Evolutionary conservation across 768 basidiomycete genomes (phyloP), one percentile per base, ranked within the genome.

Genomic region (Leccinum uliginosum): DNA sequence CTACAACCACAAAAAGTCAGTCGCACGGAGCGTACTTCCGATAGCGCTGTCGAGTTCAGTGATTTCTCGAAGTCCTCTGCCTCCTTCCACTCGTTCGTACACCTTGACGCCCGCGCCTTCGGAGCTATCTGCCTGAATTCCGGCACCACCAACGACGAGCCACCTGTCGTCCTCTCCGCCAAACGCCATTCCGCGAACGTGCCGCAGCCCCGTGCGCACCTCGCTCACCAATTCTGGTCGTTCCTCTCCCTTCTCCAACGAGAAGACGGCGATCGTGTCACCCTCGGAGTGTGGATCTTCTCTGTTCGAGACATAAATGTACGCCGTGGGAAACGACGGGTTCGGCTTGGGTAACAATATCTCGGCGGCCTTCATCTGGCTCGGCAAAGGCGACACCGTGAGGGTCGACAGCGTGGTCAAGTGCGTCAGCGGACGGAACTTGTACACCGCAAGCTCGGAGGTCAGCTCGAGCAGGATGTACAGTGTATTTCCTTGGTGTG

Each of bases 221-320:
- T 91, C 88, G 6, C 71, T 73, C 10, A 86, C 75, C 43, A 86
- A 74, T 57, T 79, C 74, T 2, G 83, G 76, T 24, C 68, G 64
- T 26, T 75, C 76, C 17, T 76, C 70, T 10, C 70, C 68, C 6
- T 76, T 73, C 9, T 75, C 74, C 44, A 85, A 75, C 7, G 80
- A 75, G 72, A 87, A 91, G 30, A 91, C 80, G 6, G 88, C 78
- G 59, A 93, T 82, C 29, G 81, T 81, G 68, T 93, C 90, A 23
- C 90, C 89, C 47, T 79, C 82, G 0, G 82, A 75, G 21, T 82
- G 78, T 5, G 84, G 84, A 63, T 89, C 84, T 62, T 90, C 85
- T 30, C 91, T 79, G 70, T 91, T 93, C 4, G 89, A 86, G 11
- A 82, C 73, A 65, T 90, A 92, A 15, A 91, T 72, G 68, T 86